Evolutionary conservation across 108 stramenopile species (phyloP).

Genomic region (Aurantiochytrium sp.): DNA sequence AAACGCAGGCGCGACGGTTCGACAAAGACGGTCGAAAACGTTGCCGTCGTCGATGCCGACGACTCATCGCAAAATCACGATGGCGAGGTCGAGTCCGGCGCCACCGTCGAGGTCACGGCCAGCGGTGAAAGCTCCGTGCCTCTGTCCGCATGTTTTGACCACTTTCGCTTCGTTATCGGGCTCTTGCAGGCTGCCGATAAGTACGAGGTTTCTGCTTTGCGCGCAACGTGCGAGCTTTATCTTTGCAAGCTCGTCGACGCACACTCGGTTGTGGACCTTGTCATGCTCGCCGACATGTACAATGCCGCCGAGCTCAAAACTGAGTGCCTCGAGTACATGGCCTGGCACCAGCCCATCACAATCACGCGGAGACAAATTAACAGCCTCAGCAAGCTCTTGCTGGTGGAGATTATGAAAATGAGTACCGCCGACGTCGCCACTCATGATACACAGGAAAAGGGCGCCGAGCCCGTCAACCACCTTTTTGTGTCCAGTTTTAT

Average conservation of each 20-base stretch:
- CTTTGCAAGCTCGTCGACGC: not conserved
- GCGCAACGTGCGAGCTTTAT: not conserved
- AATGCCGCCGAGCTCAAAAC: not conserved
- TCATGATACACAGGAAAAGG: not conserved
- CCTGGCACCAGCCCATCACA: not conserved
- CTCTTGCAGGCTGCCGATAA: not conserved
- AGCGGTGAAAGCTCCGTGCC: not conserved
- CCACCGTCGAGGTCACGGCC: not conserved
- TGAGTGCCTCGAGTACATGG: not conserved
- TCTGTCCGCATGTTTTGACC: not conserved
- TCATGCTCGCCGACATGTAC: not conserved
- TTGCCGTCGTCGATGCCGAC: not conserved
- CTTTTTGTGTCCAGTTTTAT: not conserved
- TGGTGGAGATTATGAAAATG: not conserved
- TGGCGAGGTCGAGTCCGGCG: not conserved
- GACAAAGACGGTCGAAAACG: not conserved
- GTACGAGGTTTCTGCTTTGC: not conserved
- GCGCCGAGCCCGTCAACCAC: not conserved
- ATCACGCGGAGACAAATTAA: not conserved
- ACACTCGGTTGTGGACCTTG: not conserved
- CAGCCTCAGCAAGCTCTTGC: not conserved
- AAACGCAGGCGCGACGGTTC: not conserved
- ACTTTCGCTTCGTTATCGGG: not conserved
- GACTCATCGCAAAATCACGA: not conserved
- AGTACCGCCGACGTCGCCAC: not conserved